A percentile compares a stretch with the other conserved stretches of the same genome.
These are phyloP conservation scores for Myxozyma udenii DNA, from an alignment of 805 yeast species.

Conservation along the genomic window DNA sequence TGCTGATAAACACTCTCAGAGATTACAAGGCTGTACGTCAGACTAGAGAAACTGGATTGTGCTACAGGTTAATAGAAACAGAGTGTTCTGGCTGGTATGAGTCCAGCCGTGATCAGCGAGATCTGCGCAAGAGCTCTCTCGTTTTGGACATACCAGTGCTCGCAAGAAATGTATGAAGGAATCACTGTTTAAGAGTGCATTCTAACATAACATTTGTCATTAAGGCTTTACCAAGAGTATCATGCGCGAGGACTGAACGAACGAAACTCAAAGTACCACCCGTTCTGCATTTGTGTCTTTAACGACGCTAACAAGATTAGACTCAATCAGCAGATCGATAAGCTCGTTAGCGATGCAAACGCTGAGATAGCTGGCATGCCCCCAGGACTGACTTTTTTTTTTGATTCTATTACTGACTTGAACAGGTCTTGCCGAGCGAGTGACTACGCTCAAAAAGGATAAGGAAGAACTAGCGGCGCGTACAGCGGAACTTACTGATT, in stretches of 20 bases:
- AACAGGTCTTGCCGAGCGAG: not conserved
- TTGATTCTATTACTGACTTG: not conserved
- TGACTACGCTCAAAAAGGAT: conserved; percentile 3
- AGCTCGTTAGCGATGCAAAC: conserved; percentile 13
- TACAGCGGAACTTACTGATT: conserved; percentile 7
- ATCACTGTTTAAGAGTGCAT: not conserved
- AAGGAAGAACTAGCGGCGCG: conserved; percentile 5
- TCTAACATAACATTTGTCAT: too few species aligned
- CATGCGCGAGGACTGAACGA: conserved; percentile 8
- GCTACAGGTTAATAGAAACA: too few species aligned
- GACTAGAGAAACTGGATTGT: too few species aligned
- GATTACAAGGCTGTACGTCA: conserved; percentile 11
- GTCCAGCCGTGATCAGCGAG: conserved; percentile 19
- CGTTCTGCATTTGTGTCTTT: not conserved
- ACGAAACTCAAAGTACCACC: conserved; percentile 7
- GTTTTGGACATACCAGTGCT: conserved; percentile 22
- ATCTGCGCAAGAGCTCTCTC: conserved; percentile 13
- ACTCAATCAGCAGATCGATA: conserved; percentile 8
- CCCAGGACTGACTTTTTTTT: not conserved
- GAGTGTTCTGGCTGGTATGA: conserved; percentile 22
- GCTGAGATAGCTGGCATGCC: conserved; percentile 14
- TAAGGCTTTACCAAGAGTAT: conserved; percentile 17
- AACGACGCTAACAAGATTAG: not conserved
- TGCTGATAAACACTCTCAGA: too few species aligned
- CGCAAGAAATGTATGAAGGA: conserved; percentile 12